phyloP scores from a whole-genome alignment of 352 stramenopile species.

The Pythium coloratum region DNA sequence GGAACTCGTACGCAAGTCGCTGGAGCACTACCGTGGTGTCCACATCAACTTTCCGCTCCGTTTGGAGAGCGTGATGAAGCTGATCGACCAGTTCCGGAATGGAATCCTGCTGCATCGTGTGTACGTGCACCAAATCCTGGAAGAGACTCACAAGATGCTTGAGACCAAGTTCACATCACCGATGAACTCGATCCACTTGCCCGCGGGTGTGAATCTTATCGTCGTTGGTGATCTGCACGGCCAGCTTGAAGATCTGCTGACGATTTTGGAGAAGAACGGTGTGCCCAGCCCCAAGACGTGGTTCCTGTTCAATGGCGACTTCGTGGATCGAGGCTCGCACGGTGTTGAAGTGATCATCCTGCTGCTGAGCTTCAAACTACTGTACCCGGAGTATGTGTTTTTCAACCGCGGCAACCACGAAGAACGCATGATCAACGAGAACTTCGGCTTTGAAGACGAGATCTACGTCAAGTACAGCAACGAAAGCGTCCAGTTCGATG shows the following conservation, averaged over 20 bases:
- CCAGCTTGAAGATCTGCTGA: constrained; percentile 92
- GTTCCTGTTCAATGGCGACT: constrained; percentile 97
- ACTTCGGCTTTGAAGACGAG: constrained; percentile 88
- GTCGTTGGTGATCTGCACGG: constrained; percentile 93
- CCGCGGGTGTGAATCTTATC: constrained; percentile 82
- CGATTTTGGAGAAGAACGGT: constrained; percentile 92
- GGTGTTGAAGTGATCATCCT: constrained; percentile 92
- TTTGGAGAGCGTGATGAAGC: constrained; percentile 74
- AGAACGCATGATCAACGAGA: constrained; percentile 91
- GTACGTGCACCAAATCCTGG: constrained; percentile 74
- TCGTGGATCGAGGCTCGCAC: constrained; percentile 92
- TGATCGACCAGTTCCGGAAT: constrained; percentile 86
- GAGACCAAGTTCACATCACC: constrained; percentile 41
- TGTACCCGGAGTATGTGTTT: constrained; percentile 89
- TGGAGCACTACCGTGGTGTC: constrained; percentile 71
- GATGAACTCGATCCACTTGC: constrained; percentile 80
- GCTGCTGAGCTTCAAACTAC: constrained; percentile 89
- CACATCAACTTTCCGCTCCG: constrained; percentile 73
- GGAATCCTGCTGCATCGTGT: constrained; percentile 77
- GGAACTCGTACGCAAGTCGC: constrained; percentile 57
- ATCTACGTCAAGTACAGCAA: constrained; percentile 80
- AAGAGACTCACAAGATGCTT: constrained; percentile 66
- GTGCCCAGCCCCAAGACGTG: constrained; percentile 85
- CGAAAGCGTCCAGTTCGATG: constrained; percentile 72
- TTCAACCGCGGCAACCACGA: constrained; percentile 97